Percentiles rank a stretch among this genome's conserved stretches.
phyloP scores from a whole-genome alignment of 176 grass and related monocot species.

The Dendrocalamus sinicus region DNA sequence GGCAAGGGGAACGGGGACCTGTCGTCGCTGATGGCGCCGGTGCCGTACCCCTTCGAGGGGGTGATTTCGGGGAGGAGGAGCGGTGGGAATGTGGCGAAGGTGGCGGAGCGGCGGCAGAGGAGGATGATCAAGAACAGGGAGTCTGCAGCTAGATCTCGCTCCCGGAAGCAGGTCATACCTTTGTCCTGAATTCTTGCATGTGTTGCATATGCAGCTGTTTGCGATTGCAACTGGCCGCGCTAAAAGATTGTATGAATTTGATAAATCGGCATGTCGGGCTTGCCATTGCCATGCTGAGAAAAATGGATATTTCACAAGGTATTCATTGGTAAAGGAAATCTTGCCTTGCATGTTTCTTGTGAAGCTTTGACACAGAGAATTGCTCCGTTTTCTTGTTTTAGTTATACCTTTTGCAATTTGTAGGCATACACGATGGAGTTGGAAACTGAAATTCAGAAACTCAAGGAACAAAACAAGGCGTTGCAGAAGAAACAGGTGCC shows the following conservation, averaged over 20 bases:
- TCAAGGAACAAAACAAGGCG: constrained; percentile 69
- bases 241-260: constrained; percentile 21
- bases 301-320: constrained; percentile 1
- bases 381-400: neutral
- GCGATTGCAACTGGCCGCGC: constrained; percentile 7
- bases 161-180: constrained; percentile 69
- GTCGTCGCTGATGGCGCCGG: constrained; percentile 52
- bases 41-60: constrained; percentile 57
- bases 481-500: constrained; percentile 78
- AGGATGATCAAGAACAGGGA: constrained; percentile 96
- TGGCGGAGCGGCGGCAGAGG: constrained; percentile 76
- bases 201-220: neutral
- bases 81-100: constrained; percentile 63
- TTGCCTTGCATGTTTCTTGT: neutral
- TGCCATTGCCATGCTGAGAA: constrained; percentile 18
- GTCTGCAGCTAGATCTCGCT: constrained; percentile 72
- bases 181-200: constrained; percentile 41
- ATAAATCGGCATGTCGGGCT: neutral
- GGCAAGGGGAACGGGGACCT: constrained; percentile 60
- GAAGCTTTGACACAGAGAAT: neutral
- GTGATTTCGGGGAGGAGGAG: constrained; percentile 57
- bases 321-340: neutral
- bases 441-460: constrained; percentile 84
- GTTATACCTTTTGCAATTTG: constrained; percentile 27
- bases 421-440: constrained; percentile 86